Base-by-base conservation (phyloP, 129 eudicot genomes). In the Glebionis coronaria region DNA sequence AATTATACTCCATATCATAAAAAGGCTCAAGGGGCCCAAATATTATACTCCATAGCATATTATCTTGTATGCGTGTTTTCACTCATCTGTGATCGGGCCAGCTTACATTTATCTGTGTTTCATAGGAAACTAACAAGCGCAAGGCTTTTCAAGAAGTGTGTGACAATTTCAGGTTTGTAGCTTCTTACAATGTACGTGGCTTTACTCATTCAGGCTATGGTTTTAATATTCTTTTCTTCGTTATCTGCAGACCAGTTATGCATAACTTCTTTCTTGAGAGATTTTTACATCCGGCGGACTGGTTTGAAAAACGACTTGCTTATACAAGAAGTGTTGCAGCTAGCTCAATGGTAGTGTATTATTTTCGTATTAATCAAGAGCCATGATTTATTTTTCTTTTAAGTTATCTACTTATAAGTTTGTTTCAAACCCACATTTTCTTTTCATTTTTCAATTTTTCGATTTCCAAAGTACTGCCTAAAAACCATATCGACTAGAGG, bases 301-400 rank as follows among this genome's bases (percentile, higher is more conserved):
- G 98, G 98, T 93, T 93, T 84, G 96, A 93, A 55, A 93, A 88
- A 81, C 79, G 98, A 63, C 87, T 93, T 28, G 98, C 98, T 74
- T 93, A 88, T 63, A 88, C 98, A 54, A 85, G 98, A 77, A 93
- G 98, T 80, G 95, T 93, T 14, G 98, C 96, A 27, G 96, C 98
- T 64, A 93, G 92, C 82, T 93, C 98, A 72, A 88, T 93, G 98
- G 98, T 92, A 56, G 70, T 66, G 38, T 53, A 35, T 67, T 82
- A 56, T 60, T 19, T 60, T 25, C 65, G 10, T 18, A 8, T 61
- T 14, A 70, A 7, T 12, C 54, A 28, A 45, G 27, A 46, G 15
- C 18, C 28, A 35, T 56, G 45, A 29, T 66, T 56, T 55, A 12
- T 19, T 14, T 2, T 49, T 29, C 56, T 75, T 53, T 68, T 68